A percentile compares a stretch with the other conserved stretches of the same genome.
Evolutionary conservation across 495 filamentous ascomycete species (phyloP).

Genomic region (Lasiosphaeris hirsuta): DNA sequence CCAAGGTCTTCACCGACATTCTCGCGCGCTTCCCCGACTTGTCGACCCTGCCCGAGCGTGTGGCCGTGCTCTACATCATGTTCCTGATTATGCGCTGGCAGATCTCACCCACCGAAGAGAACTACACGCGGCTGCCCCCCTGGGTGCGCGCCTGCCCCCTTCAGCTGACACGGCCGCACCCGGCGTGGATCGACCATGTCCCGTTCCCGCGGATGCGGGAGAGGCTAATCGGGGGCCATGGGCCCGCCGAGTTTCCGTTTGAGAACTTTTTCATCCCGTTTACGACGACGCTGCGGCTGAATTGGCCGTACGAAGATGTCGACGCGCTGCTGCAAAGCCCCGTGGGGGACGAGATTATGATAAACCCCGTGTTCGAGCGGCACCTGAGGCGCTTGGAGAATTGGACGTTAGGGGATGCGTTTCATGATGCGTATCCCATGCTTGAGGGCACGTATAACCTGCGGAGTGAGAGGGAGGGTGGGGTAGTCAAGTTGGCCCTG

Average conservation of each 20-base stretch:
- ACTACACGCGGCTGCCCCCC: slow-evolving; percentile 66
- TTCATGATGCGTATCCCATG: slow-evolving; percentile 59
- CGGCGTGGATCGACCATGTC: slow-evolving; percentile 74
- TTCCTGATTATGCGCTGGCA: slow-evolving; percentile 83
- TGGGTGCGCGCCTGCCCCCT: slow-evolving; percentile 60
- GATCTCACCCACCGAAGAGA: slow-evolving; percentile 68
- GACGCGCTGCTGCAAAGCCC: slow-evolving; percentile 56
- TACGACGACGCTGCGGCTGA: slow-evolving; percentile 65
- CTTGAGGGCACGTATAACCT: slow-evolving; percentile 53
- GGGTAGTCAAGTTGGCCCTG: not conserved
- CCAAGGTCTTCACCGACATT: slow-evolving; percentile 80
- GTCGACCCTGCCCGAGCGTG: slow-evolving; percentile 64
- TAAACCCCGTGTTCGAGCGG: slow-evolving; percentile 77
- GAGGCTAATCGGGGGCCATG: slow-evolving; percentile 48
- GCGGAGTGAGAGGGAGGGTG: slow-evolving; percentile 14
- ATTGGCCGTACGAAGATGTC: slow-evolving; percentile 73
- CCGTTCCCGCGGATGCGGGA: slow-evolving; percentile 75
- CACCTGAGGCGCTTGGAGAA: slow-evolving; percentile 66
- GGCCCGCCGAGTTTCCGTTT: slow-evolving; percentile 49
- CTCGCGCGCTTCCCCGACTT: slow-evolving; percentile 71
- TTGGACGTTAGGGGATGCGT: slow-evolving; percentile 72
- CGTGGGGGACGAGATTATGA: slow-evolving; percentile 57
- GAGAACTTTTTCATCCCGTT: slow-evolving; percentile 79
- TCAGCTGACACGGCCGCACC: slow-evolving; percentile 63
- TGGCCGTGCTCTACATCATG: slow-evolving; percentile 77